A percentile compares a stretch with the other conserved stretches of the same genome.
Conservation (phyloP, 306 rosid species). For the Glycine tomentella region DNA sequence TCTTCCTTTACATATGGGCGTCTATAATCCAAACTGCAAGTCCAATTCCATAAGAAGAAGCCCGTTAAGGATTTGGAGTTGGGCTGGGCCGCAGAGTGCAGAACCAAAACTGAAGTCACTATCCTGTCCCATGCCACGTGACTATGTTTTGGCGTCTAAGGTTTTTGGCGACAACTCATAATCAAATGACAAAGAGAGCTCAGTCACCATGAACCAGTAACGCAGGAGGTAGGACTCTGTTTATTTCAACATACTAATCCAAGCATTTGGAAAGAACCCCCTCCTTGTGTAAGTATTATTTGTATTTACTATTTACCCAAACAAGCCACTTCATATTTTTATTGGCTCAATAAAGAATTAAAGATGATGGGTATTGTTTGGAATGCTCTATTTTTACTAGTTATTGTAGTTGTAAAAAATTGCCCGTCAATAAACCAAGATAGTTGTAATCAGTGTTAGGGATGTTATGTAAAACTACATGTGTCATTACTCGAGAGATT, state of each 20-base stretch:
- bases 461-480: no score
- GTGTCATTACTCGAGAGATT: no score
- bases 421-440: no score
- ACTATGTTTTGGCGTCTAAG: neutral
- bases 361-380: neutral
- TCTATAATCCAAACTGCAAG: neutral
- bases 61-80: neutral
- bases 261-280: no score
- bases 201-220: neutral
- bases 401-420: neutral
- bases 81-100: constrained; percentile 16
- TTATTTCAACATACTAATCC: no score
- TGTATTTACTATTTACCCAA: no score
- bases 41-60: neutral
- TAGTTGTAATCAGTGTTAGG: neutral
- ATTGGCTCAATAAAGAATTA: no score
- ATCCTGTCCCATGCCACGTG: constrained; percentile 1
- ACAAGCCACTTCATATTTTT: no score
- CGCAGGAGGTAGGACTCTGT: neutral
- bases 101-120: neutral
- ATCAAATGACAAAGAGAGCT: neutral
- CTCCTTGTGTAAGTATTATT: no score
- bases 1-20: no score
- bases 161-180: neutral
- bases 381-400: neutral